phyloP scores from a whole-genome alignment of 208 protist genomes.

The Willaertia magna region DNA sequence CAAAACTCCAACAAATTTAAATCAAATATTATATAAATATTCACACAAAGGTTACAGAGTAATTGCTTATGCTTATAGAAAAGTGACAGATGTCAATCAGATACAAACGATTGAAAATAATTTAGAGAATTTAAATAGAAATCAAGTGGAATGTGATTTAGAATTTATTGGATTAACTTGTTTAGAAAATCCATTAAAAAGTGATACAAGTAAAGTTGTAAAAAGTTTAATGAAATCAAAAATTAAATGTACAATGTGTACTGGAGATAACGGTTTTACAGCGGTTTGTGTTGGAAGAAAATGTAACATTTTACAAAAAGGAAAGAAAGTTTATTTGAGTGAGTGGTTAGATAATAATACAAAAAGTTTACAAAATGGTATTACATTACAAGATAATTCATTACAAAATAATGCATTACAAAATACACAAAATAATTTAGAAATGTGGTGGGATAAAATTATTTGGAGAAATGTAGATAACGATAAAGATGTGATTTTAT shows the following conservation, averaged over 20 bases:
- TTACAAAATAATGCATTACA: no score
- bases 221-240: conserved; percentile 12
- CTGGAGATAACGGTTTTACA: background rate
- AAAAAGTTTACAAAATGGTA: no score
- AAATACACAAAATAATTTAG: background rate
- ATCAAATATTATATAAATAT: conserved; percentile 53
- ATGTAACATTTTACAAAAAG: background rate
- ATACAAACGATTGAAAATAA: background rate
- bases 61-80: conserved; percentile 82
- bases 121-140: conserved; percentile 21
- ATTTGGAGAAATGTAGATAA: background rate
- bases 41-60: conserved; percentile 83
- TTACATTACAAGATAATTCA: no score
- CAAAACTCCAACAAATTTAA: background rate
- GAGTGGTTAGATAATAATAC: no score
- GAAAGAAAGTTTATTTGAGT: background rate
- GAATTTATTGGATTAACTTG: conserved; percentile 64
- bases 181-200: conserved; percentile 28
- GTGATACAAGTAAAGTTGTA: background rate
- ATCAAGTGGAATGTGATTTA: conserved; percentile 44
- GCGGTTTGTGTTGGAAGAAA: background rate
- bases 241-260: conserved; percentile 16
- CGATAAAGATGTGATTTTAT: conserved; percentile 2
- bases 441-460: background rate
- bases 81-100: background rate